phyloP scores from a whole-genome alignment of 2,329 filamentous ascomycete genomes.

The Diaporthe batatas region DNA sequence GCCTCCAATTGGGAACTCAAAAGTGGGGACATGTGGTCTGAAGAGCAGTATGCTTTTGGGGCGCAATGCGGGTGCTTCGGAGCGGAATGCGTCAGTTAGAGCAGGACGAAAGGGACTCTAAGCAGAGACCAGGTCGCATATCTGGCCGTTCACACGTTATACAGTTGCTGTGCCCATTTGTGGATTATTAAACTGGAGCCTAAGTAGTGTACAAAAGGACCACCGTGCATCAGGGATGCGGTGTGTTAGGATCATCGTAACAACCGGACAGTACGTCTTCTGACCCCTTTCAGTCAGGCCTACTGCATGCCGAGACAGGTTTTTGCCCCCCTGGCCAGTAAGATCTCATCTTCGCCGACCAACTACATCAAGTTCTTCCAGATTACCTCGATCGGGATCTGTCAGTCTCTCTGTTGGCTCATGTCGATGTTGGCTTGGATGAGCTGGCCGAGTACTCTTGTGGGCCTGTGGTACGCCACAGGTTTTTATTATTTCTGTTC shows the following conservation, averaged over 20 bases:
- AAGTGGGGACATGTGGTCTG: background rate
- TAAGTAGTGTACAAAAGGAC: slow-evolving; percentile 31
- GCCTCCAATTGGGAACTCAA: background rate
- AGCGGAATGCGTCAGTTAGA: background rate
- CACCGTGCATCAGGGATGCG: slow-evolving; percentile 19
- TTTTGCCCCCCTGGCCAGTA: background rate
- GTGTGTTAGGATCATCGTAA: slow-evolving; percentile 6
- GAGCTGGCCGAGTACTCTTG: slow-evolving; percentile 1
- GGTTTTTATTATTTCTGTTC: background rate
- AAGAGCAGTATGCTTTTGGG: background rate
- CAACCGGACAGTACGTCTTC: slow-evolving; percentile 8
- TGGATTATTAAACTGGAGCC: slow-evolving; percentile 23
- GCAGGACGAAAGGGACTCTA: background rate
- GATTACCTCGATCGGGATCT: slow-evolving; percentile 3
- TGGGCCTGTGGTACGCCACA: slow-evolving; percentile 8
- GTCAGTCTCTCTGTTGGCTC: slow-evolving; percentile 2
- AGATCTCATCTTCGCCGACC: slow-evolving; percentile 8
- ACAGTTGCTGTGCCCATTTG: slow-evolving; percentile 3
- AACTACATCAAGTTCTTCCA: slow-evolving; percentile 15
- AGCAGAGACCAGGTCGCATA: background rate
- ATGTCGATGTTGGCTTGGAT: slow-evolving; percentile 2
- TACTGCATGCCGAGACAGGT: slow-evolving; percentile 26
- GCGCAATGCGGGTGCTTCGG: background rate
- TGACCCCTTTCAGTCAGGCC: slow-evolving; percentile 16
- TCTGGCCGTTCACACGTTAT: slow-evolving; percentile 7